These are phyloP conservation scores for Colletotrichum lupini DNA, from an alignment of 2,329 filamentous ascomycete species.

Conservation along the genomic window DNA sequence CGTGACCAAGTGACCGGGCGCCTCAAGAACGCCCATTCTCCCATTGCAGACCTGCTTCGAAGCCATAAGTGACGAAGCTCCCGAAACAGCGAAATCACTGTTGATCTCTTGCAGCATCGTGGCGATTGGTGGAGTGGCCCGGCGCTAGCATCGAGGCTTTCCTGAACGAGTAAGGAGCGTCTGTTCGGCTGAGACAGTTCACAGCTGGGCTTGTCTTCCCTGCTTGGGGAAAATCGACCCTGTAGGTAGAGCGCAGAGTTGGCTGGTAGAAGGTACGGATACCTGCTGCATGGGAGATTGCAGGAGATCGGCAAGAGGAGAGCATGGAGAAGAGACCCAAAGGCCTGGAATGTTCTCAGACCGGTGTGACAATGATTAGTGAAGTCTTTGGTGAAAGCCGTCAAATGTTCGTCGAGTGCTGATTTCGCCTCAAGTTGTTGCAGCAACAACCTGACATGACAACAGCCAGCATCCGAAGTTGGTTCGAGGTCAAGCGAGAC, in stretches of 20 bases:
- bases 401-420: not conserved
- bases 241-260: not conserved
- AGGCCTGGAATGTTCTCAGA: not conserved
- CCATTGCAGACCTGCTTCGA: not conserved
- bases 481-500: not conserved
- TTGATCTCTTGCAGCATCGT: conserved; percentile 15
- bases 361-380: not conserved
- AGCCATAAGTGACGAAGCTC: not conserved
- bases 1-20: not conserved
- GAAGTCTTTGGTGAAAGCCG: not conserved
- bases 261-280: not conserved
- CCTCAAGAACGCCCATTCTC: not conserved
- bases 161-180: conserved; percentile 2
- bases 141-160: conserved; percentile 32
- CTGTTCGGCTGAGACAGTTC: conserved; percentile 15
- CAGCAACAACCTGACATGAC: not conserved
- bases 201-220: conserved; percentile 19
- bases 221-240: not conserved
- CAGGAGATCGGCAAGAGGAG: not conserved
- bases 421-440: not conserved
- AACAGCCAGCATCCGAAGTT: not conserved
- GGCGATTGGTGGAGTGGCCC: conserved; percentile 9
- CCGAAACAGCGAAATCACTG: conserved; percentile 11
- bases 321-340: not conserved
- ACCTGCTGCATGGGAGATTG: not conserved